Percentiles rank a stretch among this genome's conserved stretches.
Conservation (phyloP, 2,329 filamentous ascomycete genomes). For the Blastomyces emzantsi region DNA sequence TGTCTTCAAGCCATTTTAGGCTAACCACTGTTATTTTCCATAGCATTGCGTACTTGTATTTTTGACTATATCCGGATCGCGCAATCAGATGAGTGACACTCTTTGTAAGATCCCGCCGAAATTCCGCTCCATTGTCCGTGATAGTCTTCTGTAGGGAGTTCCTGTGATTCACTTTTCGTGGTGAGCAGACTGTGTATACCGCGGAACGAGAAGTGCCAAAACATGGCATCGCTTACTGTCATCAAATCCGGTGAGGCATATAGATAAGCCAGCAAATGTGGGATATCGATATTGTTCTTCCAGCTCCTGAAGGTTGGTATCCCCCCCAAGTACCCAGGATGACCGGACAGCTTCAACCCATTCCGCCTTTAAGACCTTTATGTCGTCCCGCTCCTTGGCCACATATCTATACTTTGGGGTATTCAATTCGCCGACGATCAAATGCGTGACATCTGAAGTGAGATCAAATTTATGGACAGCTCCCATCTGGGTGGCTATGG, state of each 20-base stretch:
- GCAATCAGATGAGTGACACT: conserved; percentile 82
- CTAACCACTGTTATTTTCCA: conserved; percentile 77
- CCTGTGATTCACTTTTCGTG: conserved; percentile 41
- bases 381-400: conserved; percentile 76
- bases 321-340: conserved; percentile 69
- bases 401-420: conserved; percentile 96
- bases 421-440: conserved; percentile 79
- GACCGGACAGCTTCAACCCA: conserved; percentile 77
- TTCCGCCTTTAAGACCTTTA: conserved; percentile 68
- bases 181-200: neutral
- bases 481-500: conserved; percentile 64
- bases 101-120: conserved; percentile 79
- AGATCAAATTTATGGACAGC: conserved; percentile 82
- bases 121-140: conserved; percentile 63
- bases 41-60: conserved; percentile 75
- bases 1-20: conserved; percentile 77
- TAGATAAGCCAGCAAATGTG: conserved; percentile 45
- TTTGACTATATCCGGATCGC: conserved; percentile 68
- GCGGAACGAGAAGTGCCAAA: neutral
- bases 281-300: conserved; percentile 49
- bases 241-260: conserved; percentile 63
- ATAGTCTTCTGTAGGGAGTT: conserved; percentile 61
- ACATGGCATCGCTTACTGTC: conserved; percentile 42
- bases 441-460: conserved; percentile 91
- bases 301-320: conserved; percentile 61